phyloP scores from a whole-genome alignment of 208 protist genomes.

The Leishmania turanica region DNA sequence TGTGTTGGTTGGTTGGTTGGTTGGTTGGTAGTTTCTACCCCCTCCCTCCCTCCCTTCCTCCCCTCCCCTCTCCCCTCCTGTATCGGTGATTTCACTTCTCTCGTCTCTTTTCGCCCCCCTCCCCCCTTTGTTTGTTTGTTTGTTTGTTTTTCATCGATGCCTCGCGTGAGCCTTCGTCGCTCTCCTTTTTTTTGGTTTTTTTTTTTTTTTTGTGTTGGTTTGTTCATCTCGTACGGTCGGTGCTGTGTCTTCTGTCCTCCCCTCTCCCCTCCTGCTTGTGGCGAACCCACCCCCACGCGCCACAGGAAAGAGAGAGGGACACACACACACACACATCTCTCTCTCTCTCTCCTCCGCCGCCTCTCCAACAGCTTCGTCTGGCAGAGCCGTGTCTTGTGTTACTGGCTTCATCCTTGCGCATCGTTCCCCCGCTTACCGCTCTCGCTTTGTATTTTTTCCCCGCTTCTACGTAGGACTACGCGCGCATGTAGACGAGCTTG shows the following conservation, averaged over 20 bases:
- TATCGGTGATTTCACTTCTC: constrained; percentile 1
- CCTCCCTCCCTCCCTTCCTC: neutral
- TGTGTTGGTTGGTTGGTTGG: no score
- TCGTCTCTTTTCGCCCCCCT: neutral
- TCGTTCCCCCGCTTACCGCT: no score
- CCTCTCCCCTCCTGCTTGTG: neutral
- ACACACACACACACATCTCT: neutral
- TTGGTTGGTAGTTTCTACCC: neutral
- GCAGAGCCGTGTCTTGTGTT: no score
- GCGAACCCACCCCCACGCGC: no score
- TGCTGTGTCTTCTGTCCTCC: neutral
- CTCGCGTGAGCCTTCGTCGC: neutral
- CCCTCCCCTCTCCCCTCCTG: neutral
- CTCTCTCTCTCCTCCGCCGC: no score
- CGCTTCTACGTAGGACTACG: no score
- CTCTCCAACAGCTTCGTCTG: no score
- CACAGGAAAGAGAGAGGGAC: neutral
- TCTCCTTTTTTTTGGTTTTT: neutral
- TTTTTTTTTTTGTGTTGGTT: no score
- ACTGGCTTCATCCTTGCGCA: no score
- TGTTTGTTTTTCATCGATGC: neutral
- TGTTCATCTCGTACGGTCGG: no score
- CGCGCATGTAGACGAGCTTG: no score
- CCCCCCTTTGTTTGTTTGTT: neutral
- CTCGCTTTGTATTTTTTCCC: no score